phyloP scores from a whole-genome alignment of 2,329 filamentous ascomycete species.

The Epichloe brachyelytri region DNA sequence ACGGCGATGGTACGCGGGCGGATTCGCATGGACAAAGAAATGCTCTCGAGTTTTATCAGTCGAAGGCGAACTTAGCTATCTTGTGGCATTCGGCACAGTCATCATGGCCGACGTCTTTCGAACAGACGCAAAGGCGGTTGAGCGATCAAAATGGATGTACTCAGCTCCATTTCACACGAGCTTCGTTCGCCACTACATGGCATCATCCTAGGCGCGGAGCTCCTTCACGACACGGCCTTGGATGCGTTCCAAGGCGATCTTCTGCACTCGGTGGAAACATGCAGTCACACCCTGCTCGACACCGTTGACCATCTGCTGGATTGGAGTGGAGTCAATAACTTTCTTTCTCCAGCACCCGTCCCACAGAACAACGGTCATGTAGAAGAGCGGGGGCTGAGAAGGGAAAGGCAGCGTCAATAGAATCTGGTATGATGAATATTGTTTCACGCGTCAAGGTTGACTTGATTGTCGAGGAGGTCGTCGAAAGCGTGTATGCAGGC shows the following conservation, averaged over 20 bases:
- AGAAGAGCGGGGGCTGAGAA: conserved; percentile 4
- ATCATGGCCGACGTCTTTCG: conserved; percentile 45
- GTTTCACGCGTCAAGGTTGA: conserved; percentile 22
- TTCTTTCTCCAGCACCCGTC: conserved; percentile 6
- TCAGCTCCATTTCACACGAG: conserved; percentile 49
- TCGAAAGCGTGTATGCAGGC: conserved; percentile 34
- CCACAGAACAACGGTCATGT: conserved; percentile 2
- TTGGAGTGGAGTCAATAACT: conserved; percentile 41
- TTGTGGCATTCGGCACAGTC: conserved; percentile 38
- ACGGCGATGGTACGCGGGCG: conserved; percentile 35
- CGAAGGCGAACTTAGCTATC: conserved; percentile 36
- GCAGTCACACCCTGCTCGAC: conserved; percentile 37
- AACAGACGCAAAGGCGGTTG: conserved; percentile 22
- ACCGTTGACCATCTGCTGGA: conserved; percentile 41
- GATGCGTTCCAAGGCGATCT: conserved; percentile 33
- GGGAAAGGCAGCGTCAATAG: conserved; percentile 3
- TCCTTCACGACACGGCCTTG: conserved; percentile 38
- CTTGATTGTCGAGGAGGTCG: conserved; percentile 30
- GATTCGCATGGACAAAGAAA: conserved; percentile 34
- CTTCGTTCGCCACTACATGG: conserved; percentile 48
- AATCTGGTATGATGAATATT: conserved; percentile 9
- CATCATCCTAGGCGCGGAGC: conserved; percentile 39
- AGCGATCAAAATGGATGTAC: conserved; percentile 41
- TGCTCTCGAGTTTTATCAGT: conserved; percentile 30
- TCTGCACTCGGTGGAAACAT: conserved; percentile 35